A percentile compares a stretch with the other conserved stretches of the same genome.
These are phyloP conservation scores for Brassica cretica DNA, from an alignment of 345 rosid species.

Conservation along the genomic window DNA sequence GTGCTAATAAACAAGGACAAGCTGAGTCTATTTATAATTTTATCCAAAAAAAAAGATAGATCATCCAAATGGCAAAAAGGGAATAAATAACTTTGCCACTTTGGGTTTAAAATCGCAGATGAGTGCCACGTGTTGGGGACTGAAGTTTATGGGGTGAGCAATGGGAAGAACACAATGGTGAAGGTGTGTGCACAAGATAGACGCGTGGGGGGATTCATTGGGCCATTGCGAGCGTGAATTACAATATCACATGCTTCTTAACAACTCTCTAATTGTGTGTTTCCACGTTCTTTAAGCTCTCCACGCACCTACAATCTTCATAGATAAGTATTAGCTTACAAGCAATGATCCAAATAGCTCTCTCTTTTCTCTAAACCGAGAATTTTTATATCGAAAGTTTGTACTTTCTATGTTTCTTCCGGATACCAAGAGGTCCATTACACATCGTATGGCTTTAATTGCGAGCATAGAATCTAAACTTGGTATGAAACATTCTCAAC, in stretches of 20 bases:
- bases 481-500: neutral
- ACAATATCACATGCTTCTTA: constrained; percentile 29
- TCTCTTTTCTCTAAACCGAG: neutral
- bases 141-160: constrained; percentile 14
- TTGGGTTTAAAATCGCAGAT: constrained; percentile 5
- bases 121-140: constrained; percentile 25
- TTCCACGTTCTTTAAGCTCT: constrained; percentile 14
- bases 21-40: neutral
- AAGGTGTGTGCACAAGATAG: constrained; percentile 30
- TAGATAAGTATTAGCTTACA: constrained; percentile 6
- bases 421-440: neutral
- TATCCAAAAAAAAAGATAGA: neutral
- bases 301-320: neutral
- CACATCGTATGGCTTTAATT: neutral
- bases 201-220: constrained; percentile 38
- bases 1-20: constrained; percentile 8
- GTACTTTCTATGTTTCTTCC: neutral
- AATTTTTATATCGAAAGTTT: neutral
- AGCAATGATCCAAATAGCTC: constrained; percentile 4
- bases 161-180: constrained; percentile 2
- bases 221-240: constrained; percentile 18
- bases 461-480: neutral
- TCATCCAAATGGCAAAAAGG: constrained; percentile 27
- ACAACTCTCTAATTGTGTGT: constrained; percentile 24
- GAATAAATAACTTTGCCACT: neutral